Percentiles rank a stretch among this genome's conserved stretches.
Conservation (phyloP, 169 alveolate species). For the Plasmodium inui region DNA sequence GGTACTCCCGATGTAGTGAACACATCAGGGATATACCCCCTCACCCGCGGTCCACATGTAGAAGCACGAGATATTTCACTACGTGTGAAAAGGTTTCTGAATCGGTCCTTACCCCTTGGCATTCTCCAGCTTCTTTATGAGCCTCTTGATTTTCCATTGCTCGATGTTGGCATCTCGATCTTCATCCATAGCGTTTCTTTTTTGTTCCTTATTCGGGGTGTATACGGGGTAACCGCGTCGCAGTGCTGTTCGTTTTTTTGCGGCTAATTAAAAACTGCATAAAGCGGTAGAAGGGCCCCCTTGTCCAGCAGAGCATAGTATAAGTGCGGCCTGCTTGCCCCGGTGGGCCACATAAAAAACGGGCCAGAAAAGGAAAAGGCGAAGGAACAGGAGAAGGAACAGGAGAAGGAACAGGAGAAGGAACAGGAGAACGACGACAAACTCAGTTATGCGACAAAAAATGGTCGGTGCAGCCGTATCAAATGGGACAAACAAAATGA, state of each 20-base stretch:
- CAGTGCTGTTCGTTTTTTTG: neutral
- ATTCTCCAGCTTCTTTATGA: conserved; percentile 92
- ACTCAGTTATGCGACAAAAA: neutral
- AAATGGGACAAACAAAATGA: neutral
- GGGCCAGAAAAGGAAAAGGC: neutral
- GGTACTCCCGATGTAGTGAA: neutral
- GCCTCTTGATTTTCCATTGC: conserved; percentile 94
- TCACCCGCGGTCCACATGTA: neutral
- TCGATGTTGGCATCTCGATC: conserved; percentile 91
- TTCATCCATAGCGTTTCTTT: conserved; percentile 34
- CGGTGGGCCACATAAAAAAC: neutral
- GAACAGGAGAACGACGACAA: neutral
- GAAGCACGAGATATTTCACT: neutral
- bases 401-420: too few relatives aligned
- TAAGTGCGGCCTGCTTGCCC: neutral
- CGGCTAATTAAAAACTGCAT: neutral
- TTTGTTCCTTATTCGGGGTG: neutral
- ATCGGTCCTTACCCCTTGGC: conserved; percentile 90
- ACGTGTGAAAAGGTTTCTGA: neutral
- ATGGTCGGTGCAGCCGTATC: neutral
- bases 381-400: too few relatives aligned
- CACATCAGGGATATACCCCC: neutral
- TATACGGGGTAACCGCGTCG: neutral
- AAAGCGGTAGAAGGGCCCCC: neutral
- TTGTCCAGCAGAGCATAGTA: neutral